Percentiles rank a stretch among this genome's conserved stretches.
Conservation (phyloP, 148 eudicot genomes). For the Rhododendron simsii region DNA sequence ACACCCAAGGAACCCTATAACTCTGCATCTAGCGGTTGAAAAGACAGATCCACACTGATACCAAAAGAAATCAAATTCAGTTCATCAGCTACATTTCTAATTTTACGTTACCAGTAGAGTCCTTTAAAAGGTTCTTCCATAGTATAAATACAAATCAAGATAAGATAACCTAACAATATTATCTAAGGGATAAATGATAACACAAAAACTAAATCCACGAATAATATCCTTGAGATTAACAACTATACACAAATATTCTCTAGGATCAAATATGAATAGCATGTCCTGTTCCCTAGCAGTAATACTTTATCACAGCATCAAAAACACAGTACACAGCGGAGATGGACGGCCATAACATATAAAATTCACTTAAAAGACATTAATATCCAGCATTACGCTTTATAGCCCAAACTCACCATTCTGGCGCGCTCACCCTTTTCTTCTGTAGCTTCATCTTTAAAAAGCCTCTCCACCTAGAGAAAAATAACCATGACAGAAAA, state of each 20-base stretch:
- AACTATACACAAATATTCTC: background rate
- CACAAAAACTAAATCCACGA: background rate
- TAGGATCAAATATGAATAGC: background rate
- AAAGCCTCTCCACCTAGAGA: conserved; percentile 54
- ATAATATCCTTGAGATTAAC: background rate
- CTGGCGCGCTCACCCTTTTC: conserved; percentile 98
- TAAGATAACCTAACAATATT: background rate
- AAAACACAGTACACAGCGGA: background rate
- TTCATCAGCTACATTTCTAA: background rate
- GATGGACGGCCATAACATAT: background rate
- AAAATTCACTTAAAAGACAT: background rate
- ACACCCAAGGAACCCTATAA: background rate
- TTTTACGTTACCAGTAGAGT: background rate
- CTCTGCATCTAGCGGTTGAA: background rate
- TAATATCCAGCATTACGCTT: background rate
- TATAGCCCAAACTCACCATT: conserved; percentile 56
- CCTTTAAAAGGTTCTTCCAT: background rate
- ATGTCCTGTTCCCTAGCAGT: background rate
- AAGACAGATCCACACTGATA: background rate
- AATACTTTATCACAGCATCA: background rate
- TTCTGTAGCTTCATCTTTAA: conserved; percentile 94
- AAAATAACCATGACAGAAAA: conserved; percentile 6
- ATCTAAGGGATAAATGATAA: background rate
- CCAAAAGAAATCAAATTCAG: background rate
- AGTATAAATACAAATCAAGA: background rate